phyloP scores from a whole-genome alignment of 345 rosid genomes.

The Durio zibethinus region DNA sequence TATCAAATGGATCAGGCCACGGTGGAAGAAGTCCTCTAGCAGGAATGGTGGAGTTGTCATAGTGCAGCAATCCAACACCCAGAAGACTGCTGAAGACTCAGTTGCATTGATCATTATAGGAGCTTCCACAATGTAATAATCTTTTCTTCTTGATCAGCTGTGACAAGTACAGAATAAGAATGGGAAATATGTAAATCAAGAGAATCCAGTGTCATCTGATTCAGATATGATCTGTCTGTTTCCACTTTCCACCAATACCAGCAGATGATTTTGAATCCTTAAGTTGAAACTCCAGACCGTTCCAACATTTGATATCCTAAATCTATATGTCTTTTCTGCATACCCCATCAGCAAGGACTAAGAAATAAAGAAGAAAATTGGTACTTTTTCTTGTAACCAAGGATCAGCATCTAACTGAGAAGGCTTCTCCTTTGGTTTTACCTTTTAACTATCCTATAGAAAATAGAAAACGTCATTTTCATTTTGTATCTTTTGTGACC shows the following conservation, averaged over 20 bases:
- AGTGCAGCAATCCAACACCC: conserved; percentile 33
- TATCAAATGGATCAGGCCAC: conserved; percentile 40
- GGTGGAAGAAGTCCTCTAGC: conserved; percentile 25
- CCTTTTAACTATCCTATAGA: background rate
- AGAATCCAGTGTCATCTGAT: conserved; percentile 38
- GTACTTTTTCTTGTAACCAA: background rate
- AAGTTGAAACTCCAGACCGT: conserved; percentile 50
- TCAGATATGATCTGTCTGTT: conserved; percentile 62
- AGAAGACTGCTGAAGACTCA: background rate
- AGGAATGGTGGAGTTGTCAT: conserved; percentile 23
- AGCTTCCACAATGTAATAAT: conserved; percentile 51
- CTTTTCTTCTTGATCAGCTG: conserved; percentile 42
- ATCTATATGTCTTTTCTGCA: conserved; percentile 46
- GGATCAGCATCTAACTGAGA: background rate
- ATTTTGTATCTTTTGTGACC: conserved; percentile 30
- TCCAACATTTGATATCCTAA: conserved; percentile 63
- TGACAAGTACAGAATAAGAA: conserved; percentile 62
- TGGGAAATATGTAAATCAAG: conserved; percentile 63
- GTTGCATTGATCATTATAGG: conserved; percentile 30
- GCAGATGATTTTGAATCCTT: conserved; percentile 37
- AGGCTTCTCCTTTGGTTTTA: background rate
- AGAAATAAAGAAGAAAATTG: background rate
- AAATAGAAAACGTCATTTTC: background rate
- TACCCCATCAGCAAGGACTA: background rate
- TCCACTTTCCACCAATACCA: conserved; percentile 68